Evolutionary conservation across 176 grass and related monocot genomes (phyloP).

Genomic region (Otatea glauca): DNA sequence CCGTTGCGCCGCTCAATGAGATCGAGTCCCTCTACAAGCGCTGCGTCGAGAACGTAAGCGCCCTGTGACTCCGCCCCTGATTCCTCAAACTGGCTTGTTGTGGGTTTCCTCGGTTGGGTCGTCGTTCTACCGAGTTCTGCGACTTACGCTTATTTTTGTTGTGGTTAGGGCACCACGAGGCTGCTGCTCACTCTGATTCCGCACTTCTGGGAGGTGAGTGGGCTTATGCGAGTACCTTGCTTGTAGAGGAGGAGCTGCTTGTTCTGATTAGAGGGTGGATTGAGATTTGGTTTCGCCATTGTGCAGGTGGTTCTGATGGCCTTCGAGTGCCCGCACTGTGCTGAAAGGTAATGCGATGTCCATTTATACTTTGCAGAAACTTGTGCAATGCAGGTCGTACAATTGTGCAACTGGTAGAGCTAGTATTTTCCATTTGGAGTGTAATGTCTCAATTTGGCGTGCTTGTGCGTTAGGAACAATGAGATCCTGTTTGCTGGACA

Average conservation of each 20-base stretch:
- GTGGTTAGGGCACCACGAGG: conserved; percentile 66
- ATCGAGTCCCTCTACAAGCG: conserved; percentile 92
- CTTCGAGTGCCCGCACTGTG: conserved; percentile 81
- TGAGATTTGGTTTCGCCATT: conserved; percentile 35
- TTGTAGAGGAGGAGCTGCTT: neutral
- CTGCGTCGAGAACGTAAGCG: conserved; percentile 74
- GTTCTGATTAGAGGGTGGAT: neutral
- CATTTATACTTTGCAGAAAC: neutral
- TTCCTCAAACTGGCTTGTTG: neutral
- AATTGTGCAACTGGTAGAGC: neutral
- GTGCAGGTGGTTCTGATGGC: conserved; percentile 85
- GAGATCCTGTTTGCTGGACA: conserved; percentile 91
- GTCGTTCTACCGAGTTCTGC: neutral
- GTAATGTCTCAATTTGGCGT: neutral
- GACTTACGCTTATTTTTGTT: neutral
- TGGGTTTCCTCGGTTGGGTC: neutral
- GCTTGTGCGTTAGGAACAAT: conserved; percentile 62
- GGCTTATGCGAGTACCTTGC: neutral
- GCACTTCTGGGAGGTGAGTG: conserved; percentile 67
- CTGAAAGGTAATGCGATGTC: conserved; percentile 57
- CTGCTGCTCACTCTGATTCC: conserved; percentile 73
- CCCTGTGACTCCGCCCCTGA: neutral
- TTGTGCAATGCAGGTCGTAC: neutral
- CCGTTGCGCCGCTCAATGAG: conserved; percentile 63
- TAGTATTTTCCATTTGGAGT: neutral